Base-by-base conservation (phyloP, 495 filamentous ascomycete genomes). In the Aspergillus sclerotioniger region DNA sequence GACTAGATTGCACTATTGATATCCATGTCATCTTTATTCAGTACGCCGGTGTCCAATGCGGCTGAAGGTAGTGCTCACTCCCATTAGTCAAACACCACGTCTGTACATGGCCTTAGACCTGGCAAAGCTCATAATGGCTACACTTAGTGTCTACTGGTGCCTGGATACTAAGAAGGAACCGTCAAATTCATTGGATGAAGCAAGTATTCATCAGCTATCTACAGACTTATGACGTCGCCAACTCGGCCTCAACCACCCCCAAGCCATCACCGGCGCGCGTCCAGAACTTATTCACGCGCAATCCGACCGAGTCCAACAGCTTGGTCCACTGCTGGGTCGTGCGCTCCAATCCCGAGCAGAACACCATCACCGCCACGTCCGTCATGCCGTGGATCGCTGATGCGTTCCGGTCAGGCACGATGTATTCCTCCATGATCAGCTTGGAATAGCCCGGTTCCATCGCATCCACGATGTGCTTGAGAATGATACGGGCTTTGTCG, bases 401-500 rank as follows among this genome's bases (percentile, higher is more conserved):
- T 1, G 66, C 59, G 28, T 73, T 66, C 45, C 54, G 51, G 33
- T 79, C 74, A 3, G 73, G 74, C 3, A 78, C 46, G n/a, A 80
- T 68, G 56, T 32, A 64, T 45, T 62, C 74, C 20, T 76, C 67
- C 32, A 78, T 64, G 2, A 79, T 53, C 4, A 80, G 51, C 53
- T 71, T 76, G 12, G 75, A 78, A 50, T 76, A 76, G 0, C 74
- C 75, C 0, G 64, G 67, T 15, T 56, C 63, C 75, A 80, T 79
- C 0, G 68, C 72, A 21, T 58, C 46, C 13, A 52, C 59, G 21
- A 70, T 56, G 7, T 68, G 62, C n/a, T 56, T 45, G 5, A 79
- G 61, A 32, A 79, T 80, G 6, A 58, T 44, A 3, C 61, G 10
- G 41, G 62, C 72, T 28, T 70, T 61, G 3, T 62, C 56, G 49